Base-by-base conservation (phyloP, 2,329 filamentous ascomycete species). In the Hymenoscyphus fructigenus region DNA sequence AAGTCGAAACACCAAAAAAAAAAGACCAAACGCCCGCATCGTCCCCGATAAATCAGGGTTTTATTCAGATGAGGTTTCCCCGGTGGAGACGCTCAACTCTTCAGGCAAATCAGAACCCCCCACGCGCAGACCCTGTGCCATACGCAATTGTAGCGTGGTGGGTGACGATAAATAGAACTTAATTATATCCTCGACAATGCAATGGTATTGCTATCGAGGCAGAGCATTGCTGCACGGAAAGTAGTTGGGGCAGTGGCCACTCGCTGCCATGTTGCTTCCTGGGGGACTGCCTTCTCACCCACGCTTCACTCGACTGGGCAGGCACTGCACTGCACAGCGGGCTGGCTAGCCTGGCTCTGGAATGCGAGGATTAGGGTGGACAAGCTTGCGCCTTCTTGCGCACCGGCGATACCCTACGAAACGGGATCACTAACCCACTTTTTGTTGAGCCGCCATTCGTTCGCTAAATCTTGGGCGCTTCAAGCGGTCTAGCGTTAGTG, bases 401-500 rank as follows among this genome's bases (percentile, higher is more conserved):
- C 38, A 5, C n/a, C 44, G 44, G 44, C 44, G 44, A 50, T 50
- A 23, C 44, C 44, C 44, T 50, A 50, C 44, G 44, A 50, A 50
- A 50, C 44, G 44, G 20, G 44, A 50, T 23, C 4, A 23, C 5
- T 7, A 23, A 12, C 9, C 44, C 44, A 50, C 44, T 26, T 7
- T 50, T 12, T 23, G 3, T 23, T 23, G 5, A 0, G 20, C 20
- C 20, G 0, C n/a, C n/a, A 23, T 23, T 50, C 44, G 44, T 12
- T 20, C 44, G 44, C 44, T 23, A 50, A 20, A 50, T 36, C 6
- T 2, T 12, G 6, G 44, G 44, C n/a, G 44, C 44, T 50, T 50
- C n/a, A 50, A 50, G 44, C 44, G 44, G 44, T 50, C 44, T 50
- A 50, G 44, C 44, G 44, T 23, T 50, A 50, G 44, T 20, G 44